phyloP scores from a whole-genome alignment of 2,329 filamentous ascomycete genomes.

The Aspergillus hiratsukae region DNA sequence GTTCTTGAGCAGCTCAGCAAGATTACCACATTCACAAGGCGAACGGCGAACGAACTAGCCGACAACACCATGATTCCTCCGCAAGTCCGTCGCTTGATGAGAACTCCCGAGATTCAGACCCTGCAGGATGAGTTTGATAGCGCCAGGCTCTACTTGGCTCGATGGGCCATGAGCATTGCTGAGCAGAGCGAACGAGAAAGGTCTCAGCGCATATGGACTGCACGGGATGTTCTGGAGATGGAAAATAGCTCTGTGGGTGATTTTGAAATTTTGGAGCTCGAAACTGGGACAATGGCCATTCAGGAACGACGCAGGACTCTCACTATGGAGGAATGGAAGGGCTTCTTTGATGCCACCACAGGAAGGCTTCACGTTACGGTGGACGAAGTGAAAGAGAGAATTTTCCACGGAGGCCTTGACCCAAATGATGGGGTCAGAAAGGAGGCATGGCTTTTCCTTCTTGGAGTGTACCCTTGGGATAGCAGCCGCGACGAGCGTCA shows the following conservation, averaged over 20 bases:
- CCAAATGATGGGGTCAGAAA: constrained; percentile 88
- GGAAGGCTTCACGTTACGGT: constrained; percentile 74
- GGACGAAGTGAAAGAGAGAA: constrained; percentile 93
- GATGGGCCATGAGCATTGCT: constrained; percentile 98
- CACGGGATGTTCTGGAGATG: constrained; percentile 83
- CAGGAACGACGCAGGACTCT: constrained; percentile 74
- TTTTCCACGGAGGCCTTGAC: constrained; percentile 91
- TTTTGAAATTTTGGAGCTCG: constrained; percentile 85
- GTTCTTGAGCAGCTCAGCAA: constrained; percentile 95
- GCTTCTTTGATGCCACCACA: constrained; percentile 72
- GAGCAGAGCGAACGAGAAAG: constrained; percentile 91
- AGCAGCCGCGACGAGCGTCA: constrained; percentile 81
- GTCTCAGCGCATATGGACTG: constrained; percentile 86
- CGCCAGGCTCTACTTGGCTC: constrained; percentile 84
- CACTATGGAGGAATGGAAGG: constrained; percentile 81
- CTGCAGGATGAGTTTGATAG: constrained; percentile 97
- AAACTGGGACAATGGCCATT: constrained; percentile 66
- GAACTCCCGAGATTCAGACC: constrained; percentile 90
- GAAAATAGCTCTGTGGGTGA: constrained; percentile 94
- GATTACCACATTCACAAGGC: constrained; percentile 89
- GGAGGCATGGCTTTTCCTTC: constrained; percentile 91
- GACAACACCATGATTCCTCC: constrained; percentile 90
- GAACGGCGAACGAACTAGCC: constrained; percentile 85
- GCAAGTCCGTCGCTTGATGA: constrained; percentile 77
- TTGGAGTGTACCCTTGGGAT: constrained; percentile 91